Evolutionary conservation across 176 grass and related monocot genomes (phyloP).

Genomic region (Tillandsia fasciculata): DNA sequence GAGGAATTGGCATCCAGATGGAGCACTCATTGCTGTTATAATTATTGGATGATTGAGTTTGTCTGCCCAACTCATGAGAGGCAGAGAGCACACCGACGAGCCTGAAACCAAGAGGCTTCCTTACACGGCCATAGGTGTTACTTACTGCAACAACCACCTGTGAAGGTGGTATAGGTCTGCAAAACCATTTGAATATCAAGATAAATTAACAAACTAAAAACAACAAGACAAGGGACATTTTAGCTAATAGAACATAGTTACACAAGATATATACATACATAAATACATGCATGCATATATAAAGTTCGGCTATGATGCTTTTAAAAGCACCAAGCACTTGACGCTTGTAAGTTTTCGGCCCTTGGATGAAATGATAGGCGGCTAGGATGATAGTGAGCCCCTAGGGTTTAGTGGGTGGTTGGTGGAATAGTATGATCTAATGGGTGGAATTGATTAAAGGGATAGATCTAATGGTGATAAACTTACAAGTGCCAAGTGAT

Average conservation of each 20-base stretch:
- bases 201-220: conserved; percentile 19
- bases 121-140: conserved; percentile 92
- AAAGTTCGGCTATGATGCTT: too few relatives aligned
- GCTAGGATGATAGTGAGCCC: too few relatives aligned
- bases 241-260: background rate
- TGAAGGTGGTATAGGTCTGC: conserved; percentile 81
- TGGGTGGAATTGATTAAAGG: too few relatives aligned
- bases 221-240: background rate
- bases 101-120: conserved; percentile 78
- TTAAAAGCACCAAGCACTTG: too few relatives aligned
- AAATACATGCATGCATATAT: too few relatives aligned
- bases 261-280: too few relatives aligned
- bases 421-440: too few relatives aligned
- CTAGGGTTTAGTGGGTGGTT: too few relatives aligned
- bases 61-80: conserved; percentile 21
- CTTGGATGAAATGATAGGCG: too few relatives aligned
- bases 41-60: conserved; percentile 23
- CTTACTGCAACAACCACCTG: conserved; percentile 90
- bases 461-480: too few relatives aligned
- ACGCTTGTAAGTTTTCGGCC: too few relatives aligned
- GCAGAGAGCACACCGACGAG: conserved; percentile 54
- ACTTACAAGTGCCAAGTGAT: too few relatives aligned
- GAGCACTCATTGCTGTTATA: conserved; percentile 44
- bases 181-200: conserved; percentile 16
- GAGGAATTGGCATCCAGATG: conserved; percentile 83